Evolutionary conservation across 805 yeast genomes (phyloP).

Genomic region (Pichia membranifaciens): DNA sequence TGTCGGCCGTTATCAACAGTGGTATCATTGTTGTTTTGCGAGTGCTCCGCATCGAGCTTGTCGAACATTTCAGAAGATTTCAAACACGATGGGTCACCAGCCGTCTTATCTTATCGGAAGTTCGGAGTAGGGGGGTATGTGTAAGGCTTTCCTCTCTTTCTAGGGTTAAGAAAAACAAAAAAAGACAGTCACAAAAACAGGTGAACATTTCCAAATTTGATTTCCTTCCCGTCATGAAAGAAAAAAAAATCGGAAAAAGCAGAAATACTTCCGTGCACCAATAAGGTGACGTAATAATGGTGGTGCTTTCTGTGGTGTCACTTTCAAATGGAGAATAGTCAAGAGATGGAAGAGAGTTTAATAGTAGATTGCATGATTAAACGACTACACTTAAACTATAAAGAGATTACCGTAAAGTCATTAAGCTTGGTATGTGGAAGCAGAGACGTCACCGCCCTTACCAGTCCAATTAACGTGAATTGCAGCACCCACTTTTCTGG

Average conservation of each 20-base stretch:
- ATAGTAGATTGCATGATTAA: too few relatives aligned
- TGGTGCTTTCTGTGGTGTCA: too few relatives aligned
- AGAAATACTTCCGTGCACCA: too few relatives aligned
- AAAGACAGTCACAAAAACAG: conserved; percentile 17
- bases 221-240: not conserved
- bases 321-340: too few relatives aligned
- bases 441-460: conserved; percentile 95
- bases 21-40: not conserved
- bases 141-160: too few relatives aligned
- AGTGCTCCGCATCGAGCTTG: not conserved
- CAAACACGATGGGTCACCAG: not conserved
- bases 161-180: conserved; percentile 12
- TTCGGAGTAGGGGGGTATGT: not conserved
- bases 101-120: conserved; percentile 3
- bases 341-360: too few relatives aligned
- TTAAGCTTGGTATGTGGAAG: conserved; percentile 89
- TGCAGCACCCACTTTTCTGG: conserved; percentile 71
- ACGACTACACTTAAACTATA: too few relatives aligned
- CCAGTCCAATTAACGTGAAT: conserved; percentile 99
- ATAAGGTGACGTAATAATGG: too few relatives aligned
- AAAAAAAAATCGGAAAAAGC: not conserved
- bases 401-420: too few relatives aligned
- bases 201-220: not conserved
- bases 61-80: not conserved
- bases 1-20: not conserved